These are phyloP conservation scores for Lentinus tigrinus DNA, from an alignment of 768 basidiomycete species.

Conservation along the genomic window DNA sequence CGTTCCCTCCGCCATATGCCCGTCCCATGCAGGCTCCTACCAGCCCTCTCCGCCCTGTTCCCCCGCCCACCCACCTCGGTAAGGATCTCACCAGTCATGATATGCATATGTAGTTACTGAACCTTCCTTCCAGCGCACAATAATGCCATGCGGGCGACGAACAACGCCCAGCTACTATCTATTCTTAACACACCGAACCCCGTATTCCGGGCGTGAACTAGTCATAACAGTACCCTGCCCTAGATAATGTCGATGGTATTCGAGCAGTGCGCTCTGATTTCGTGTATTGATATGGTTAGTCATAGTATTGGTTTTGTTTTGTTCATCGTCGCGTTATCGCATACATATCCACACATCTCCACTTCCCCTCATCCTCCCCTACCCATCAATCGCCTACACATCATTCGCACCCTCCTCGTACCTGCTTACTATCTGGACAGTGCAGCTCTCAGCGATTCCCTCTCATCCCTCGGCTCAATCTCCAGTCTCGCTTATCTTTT, in stretches of 20 bases:
- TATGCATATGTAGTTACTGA: background rate
- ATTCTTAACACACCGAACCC: constrained; percentile 28
- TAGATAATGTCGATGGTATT: constrained; percentile 22
- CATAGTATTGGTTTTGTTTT: constrained; percentile 19
- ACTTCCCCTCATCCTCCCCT: background rate
- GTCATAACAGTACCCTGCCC: constrained; percentile 12
- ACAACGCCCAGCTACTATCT: constrained; percentile 29
- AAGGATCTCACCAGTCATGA: background rate
- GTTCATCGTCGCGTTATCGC: constrained; percentile 14
- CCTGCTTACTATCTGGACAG: constrained; percentile 15
- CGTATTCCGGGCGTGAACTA: constrained; percentile 20
- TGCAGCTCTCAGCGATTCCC: constrained; percentile 17
- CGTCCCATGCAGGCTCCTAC: constrained; percentile 3
- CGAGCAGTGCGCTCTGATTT: constrained; percentile 16
- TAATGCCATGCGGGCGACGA: constrained; percentile 16
- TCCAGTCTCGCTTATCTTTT: constrained; percentile 4
- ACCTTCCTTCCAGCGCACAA: background rate
- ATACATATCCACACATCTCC: constrained; percentile 3
- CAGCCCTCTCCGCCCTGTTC: constrained; percentile 5
- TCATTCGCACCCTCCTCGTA: constrained; percentile 25
- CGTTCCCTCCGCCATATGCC: constrained; percentile 5
- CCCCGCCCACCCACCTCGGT: constrained; percentile 11
- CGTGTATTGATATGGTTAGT: constrained; percentile 24
- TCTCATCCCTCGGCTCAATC: constrained; percentile 29
- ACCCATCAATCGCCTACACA: background rate